phyloP scores from a whole-genome alignment of 2,329 filamentous ascomycete species.

The Exophiala oligosperma region DNA sequence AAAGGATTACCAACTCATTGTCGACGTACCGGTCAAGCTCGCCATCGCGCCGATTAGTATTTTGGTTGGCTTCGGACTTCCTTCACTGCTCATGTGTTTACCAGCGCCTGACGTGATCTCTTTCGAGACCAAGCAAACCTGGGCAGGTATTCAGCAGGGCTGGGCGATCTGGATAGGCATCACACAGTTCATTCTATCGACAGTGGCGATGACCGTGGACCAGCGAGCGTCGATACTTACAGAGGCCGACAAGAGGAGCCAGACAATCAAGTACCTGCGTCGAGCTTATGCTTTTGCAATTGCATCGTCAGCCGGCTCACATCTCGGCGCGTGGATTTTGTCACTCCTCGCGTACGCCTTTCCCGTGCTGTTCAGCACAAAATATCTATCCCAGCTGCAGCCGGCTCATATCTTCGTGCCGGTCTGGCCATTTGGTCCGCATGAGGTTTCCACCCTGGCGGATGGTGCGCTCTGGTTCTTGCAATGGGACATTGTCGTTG shows the following conservation, averaged over 20 bases:
- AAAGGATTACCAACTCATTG: constrained; percentile 35
- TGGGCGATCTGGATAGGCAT: constrained; percentile 51
- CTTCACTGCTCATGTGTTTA: constrained; percentile 45
- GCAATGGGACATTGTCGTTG: constrained; percentile 51
- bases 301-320: constrained; percentile 39
- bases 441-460: constrained; percentile 36
- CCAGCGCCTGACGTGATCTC: constrained; percentile 42
- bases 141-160: constrained; percentile 52
- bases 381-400: constrained; percentile 37
- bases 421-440: constrained; percentile 34
- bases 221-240: constrained; percentile 28
- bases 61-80: constrained; percentile 45
- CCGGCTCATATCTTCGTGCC: constrained; percentile 43
- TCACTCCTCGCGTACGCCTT: constrained; percentile 40
- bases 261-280: constrained; percentile 37
- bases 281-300: constrained; percentile 45
- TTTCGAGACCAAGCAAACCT: constrained; percentile 46
- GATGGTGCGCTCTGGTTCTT: constrained; percentile 48
- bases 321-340: constrained; percentile 44
- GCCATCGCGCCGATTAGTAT: constrained; percentile 43
- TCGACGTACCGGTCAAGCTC: constrained; percentile 34
- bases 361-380: constrained; percentile 37
- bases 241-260: constrained; percentile 26
- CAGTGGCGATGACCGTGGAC: constrained; percentile 30
- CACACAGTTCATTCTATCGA: constrained; percentile 36